Evolutionary conservation across 305 asterid genomes (phyloP), one percentile per base, ranked within the genome.

Genomic region (Petunia hybrid): DNA sequence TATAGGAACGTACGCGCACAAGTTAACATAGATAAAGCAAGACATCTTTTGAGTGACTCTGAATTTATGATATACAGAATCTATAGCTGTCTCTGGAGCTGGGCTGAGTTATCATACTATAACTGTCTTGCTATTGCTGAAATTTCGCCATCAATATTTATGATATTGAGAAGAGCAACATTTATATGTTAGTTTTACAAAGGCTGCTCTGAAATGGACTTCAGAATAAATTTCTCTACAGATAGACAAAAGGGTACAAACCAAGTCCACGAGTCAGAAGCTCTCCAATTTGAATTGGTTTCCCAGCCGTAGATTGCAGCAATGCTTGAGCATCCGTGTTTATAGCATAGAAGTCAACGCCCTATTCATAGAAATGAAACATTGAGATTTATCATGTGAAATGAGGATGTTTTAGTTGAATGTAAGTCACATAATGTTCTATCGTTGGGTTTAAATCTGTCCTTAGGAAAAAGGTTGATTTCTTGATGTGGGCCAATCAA

Each of bases 211-310:
- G 0, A 39, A 14, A 80, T 57, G 71, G 57, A 80, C 42, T 38
- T 73, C 2, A 61, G 45, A 62, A 57, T 4, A 16, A 0, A 3
- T 8, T 38, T 60, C 57, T 16, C 36, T 42, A 39, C 57, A 39
- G 46, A 36, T 31, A 83, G 69, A 87, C 16, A 74, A 71, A 39
- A 85, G 81, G 79, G 80, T 60, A 69, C 85, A 73, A 83, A 95
- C 99, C 99, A 81, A 95, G 97, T 85, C 98, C 98, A 57, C 98
- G 95, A 79, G 99, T 95, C 89, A 95, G 88, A 83, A 95, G 95
- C 87, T 95, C 99, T 80, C 99, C 99, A 81, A 94, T 95, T 85
- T 94, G 98, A 86, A 94, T 90, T 78, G 98, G 93, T 79, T 87
- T 80, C 80, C 90, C 88, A 13, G 97, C 93, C 81, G 97, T 89